phyloP scores from a whole-genome alignment of 1,284 basidiomycete species.

The Calocybe gambosa region DNA sequence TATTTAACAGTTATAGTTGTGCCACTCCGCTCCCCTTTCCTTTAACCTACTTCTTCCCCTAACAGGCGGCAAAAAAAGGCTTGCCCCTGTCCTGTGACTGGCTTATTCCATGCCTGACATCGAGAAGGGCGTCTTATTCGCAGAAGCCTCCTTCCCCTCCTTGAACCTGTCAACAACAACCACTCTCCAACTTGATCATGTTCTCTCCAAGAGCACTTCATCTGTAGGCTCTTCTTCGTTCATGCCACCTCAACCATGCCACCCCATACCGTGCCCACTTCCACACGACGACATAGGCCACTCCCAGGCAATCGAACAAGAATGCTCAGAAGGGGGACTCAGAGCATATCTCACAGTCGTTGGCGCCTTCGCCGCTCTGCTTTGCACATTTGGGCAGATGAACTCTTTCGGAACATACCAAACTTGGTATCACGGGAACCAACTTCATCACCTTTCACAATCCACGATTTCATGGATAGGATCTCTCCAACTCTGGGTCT shows the following conservation, averaged over 20 bases:
- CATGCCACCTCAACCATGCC: neutral
- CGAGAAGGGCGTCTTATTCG: constrained; percentile 14
- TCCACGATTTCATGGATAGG: constrained; percentile 50
- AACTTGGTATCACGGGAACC: constrained; percentile 40
- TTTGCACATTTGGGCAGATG: constrained; percentile 47
- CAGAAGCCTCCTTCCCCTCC: constrained; percentile 6
- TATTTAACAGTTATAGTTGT: neutral
- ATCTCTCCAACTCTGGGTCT: constrained; percentile 43
- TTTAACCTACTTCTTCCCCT: neutral
- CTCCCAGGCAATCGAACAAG: neutral
- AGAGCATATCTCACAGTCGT: constrained; percentile 35
- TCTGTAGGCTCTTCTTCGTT: neutral
- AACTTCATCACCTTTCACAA: constrained; percentile 31
- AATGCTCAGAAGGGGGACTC: constrained; percentile 26
- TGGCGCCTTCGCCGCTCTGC: constrained; percentile 41
- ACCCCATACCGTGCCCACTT: neutral
- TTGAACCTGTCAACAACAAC: neutral
- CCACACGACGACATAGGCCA: neutral
- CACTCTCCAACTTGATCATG: neutral
- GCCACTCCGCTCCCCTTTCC: neutral
- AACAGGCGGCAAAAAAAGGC: neutral
- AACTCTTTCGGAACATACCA: constrained; percentile 49
- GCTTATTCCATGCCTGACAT: constrained; percentile 17
- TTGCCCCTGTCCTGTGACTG: neutral
- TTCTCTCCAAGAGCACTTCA: neutral